Conservation (phyloP, 805 yeast species). For the Saturnispora besseyi region DNA sequence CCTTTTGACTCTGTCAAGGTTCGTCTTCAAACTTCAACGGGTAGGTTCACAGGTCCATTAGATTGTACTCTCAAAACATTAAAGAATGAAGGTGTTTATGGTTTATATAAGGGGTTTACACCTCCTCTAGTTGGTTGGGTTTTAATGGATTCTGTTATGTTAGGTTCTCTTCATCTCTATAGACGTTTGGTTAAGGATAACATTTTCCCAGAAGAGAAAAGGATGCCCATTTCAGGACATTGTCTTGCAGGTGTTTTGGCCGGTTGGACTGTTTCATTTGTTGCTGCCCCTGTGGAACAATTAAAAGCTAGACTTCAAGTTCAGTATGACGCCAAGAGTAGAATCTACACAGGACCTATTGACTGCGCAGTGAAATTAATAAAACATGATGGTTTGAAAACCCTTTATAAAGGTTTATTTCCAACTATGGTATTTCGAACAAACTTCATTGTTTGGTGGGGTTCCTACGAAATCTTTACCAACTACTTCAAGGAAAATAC, state of each 20-base stretch:
- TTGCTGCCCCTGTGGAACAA: slow-evolving; percentile 93
- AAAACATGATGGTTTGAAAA: slow-evolving; percentile 54
- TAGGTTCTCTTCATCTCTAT: slow-evolving; percentile 78
- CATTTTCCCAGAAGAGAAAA: slow-evolving; percentile 49
- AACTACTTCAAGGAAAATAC: slow-evolving; percentile 59
- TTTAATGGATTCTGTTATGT: slow-evolving; percentile 83
- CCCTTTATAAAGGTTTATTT: slow-evolving; percentile 72
- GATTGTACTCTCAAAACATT: slow-evolving; percentile 73
- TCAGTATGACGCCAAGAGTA: slow-evolving; percentile 72
- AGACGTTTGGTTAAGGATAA: slow-evolving; percentile 56
- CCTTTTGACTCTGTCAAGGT: slow-evolving; percentile 91
- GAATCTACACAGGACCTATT: slow-evolving; percentile 66
- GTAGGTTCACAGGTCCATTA: slow-evolving; percentile 68
- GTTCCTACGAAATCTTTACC: slow-evolving; percentile 75
- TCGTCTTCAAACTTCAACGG: slow-evolving; percentile 60
- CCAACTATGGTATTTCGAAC: slow-evolving; percentile 85
- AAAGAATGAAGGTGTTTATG: slow-evolving; percentile 64
- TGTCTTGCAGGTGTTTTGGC: slow-evolving; percentile 71
- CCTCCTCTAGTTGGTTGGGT: slow-evolving; percentile 95
- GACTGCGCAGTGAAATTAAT: slow-evolving; percentile 59
- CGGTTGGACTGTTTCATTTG: slow-evolving; percentile 87
- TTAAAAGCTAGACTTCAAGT: slow-evolving; percentile 84
- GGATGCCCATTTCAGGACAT: slow-evolving; percentile 68
- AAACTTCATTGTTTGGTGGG: slow-evolving; percentile 90
- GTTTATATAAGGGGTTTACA: slow-evolving; percentile 83